Evolutionary conservation across 345 rosid species (phyloP).

Genomic region (Melaleuca alternifolia): DNA sequence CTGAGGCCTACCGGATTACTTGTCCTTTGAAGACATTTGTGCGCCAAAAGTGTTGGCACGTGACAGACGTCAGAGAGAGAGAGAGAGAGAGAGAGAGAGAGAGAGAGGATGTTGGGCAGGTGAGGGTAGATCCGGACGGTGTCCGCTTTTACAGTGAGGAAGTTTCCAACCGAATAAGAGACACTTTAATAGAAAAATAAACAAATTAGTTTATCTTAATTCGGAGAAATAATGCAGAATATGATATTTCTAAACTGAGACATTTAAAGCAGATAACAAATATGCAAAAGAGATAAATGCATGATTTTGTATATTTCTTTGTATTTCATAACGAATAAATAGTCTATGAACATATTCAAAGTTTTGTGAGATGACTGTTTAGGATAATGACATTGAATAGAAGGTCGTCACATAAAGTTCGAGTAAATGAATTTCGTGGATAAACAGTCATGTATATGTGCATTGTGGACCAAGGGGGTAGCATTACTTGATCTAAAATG

Average conservation of each 20-base stretch:
- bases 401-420: background rate
- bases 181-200: background rate
- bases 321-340: background rate
- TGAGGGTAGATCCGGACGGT: background rate
- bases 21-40: background rate
- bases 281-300: rapidly evolving
- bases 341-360: background rate
- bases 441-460: rapidly evolving
- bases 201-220: too few relatives aligned
- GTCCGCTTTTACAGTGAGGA: background rate
- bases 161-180: background rate
- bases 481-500: rapidly evolving
- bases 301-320: background rate
- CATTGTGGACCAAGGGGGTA: background rate
- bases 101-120: background rate
- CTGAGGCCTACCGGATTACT: too few relatives aligned
- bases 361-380: background rate
- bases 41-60: background rate
- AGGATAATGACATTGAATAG: background rate
- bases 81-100: too few relatives aligned
- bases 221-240: background rate
- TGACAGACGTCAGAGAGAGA: background rate
- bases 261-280: rapidly evolving
- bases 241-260: too few relatives aligned
- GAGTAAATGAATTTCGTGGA: background rate